Conservation (phyloP, 2,329 filamentous ascomycete species). For the Tolypocladium inflatum region DNA sequence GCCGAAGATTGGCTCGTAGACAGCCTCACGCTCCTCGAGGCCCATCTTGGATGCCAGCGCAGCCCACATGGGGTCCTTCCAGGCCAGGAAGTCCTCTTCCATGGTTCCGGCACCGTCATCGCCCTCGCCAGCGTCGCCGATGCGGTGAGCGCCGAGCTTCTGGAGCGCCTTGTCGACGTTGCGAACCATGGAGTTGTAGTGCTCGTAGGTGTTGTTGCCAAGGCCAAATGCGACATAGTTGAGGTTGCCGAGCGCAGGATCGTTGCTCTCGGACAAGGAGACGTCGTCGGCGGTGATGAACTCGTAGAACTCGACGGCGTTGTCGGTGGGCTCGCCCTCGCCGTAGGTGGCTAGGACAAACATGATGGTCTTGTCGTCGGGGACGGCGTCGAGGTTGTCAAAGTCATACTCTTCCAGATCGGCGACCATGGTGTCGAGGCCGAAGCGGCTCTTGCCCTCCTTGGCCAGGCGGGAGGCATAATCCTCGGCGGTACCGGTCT, state of each 20-base stretch:
- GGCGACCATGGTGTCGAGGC: conserved; percentile 95
- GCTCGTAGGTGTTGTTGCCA: conserved; percentile 98
- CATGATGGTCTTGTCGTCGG: conserved; percentile 83
- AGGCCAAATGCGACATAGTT: conserved; percentile 94
- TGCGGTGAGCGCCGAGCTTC: conserved; percentile 73
- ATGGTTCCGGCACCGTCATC: conserved; percentile 98
- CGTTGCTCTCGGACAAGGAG: conserved; percentile 65
- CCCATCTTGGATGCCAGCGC: conserved; percentile 75
- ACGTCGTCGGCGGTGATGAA: conserved; percentile 79
- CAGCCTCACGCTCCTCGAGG: conserved; percentile 87
- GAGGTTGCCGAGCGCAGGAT: conserved; percentile 69
- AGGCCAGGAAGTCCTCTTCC: conserved; percentile 98
- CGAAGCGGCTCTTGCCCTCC: conserved; percentile 93
- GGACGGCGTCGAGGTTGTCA: conserved; percentile 82
- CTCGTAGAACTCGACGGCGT: conserved; percentile 98
- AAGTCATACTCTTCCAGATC: conserved; percentile 97
- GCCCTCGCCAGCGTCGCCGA: conserved; percentile 85
- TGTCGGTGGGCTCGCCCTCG: conserved; percentile 96
- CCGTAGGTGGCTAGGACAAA: conserved; percentile 97
- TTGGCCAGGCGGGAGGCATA: conserved; percentile 94
- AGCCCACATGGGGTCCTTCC: conserved; percentile 99
- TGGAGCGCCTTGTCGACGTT: conserved; percentile 74
- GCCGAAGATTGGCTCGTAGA: conserved; percentile 88
- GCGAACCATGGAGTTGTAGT: conserved; percentile 98
- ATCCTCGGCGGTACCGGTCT: conserved; percentile 96